phyloP scores from a whole-genome alignment of 2,329 filamentous ascomycete species.

The Aspergillus versicolor region DNA sequence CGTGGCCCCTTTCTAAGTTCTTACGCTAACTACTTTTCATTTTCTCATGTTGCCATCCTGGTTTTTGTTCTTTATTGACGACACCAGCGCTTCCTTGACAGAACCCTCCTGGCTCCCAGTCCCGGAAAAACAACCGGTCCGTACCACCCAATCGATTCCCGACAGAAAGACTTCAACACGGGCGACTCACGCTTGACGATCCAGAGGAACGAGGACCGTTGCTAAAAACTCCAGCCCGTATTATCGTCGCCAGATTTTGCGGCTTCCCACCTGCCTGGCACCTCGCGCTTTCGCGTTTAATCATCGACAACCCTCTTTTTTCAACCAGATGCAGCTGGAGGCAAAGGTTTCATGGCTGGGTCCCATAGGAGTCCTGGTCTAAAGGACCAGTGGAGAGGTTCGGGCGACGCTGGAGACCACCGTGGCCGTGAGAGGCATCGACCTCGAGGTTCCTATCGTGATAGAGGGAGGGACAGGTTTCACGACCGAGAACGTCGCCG shows the following conservation, averaged over 20 bases:
- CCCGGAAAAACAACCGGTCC: slow-evolving; percentile 36
- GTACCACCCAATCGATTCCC: slow-evolving; percentile 23
- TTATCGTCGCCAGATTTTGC: slow-evolving; percentile 6
- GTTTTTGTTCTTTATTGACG: slow-evolving; percentile 16
- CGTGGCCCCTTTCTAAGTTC: slow-evolving; percentile 11
- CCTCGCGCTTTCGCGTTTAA: slow-evolving; percentile 9
- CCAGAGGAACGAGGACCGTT: slow-evolving; percentile 20
- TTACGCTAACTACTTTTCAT: not conserved
- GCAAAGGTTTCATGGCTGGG: slow-evolving; percentile 48
- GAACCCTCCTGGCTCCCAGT: slow-evolving; percentile 3
- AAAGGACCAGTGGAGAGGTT: slow-evolving; percentile 52
- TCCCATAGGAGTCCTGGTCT: slow-evolving; percentile 50
- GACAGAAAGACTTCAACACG: slow-evolving; percentile 31
- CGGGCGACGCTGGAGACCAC: slow-evolving; percentile 41
- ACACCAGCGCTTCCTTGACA: slow-evolving; percentile 8
- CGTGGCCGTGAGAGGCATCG: slow-evolving; percentile 35
- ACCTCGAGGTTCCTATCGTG: slow-evolving; percentile 44
- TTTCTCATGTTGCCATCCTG: not conserved
- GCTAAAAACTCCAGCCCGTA: slow-evolving; percentile 19
- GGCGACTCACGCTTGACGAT: slow-evolving; percentile 23
- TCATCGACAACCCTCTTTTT: not conserved
- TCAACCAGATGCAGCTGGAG: slow-evolving; percentile 42
- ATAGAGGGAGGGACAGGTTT: slow-evolving; percentile 41
- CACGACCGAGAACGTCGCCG: slow-evolving; percentile 39
- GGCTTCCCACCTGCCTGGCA: slow-evolving; percentile 15